Percentiles rank a stretch among this genome's conserved stretches.
Conservation (phyloP, 192 early-diverging fungal genomes). For the Mortierella antarctica region DNA sequence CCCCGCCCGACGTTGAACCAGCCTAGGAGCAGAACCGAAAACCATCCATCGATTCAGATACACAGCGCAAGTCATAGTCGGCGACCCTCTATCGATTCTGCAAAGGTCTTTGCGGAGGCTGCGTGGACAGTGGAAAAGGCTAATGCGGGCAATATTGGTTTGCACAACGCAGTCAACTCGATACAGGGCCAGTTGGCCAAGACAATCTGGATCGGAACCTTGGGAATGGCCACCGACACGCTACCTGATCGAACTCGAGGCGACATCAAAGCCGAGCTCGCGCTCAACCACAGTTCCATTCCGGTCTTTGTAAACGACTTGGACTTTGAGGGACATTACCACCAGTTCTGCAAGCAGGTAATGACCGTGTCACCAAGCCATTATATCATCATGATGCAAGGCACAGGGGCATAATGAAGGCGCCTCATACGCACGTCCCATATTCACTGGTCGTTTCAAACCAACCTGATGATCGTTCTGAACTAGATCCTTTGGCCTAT, state of each 20-base stretch:
- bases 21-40: conserved; percentile 51
- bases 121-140: conserved; percentile 78
- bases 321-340: conserved; percentile 93
- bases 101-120: conserved; percentile 54
- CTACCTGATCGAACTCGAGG: conserved; percentile 69
- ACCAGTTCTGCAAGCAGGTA: conserved; percentile 96
- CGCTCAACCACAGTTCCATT: conserved; percentile 70
- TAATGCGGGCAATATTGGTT: conserved; percentile 91
- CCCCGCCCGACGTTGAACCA: conserved; percentile 34
- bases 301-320: conserved; percentile 85
- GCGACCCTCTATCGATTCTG: conserved; percentile 48
- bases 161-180: conserved; percentile 90
- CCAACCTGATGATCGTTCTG: conserved; percentile 1
- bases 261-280: conserved; percentile 70
- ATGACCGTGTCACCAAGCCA: neutral
- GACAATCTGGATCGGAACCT: conserved; percentile 80
- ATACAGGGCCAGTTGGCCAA: conserved; percentile 65
- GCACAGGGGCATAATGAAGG: neutral
- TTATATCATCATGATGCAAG: neutral
- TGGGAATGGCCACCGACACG: conserved; percentile 80
- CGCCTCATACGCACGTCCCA: neutral
- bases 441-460: neutral
- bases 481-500: conserved; percentile 93
- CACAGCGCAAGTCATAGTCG: conserved; percentile 8
- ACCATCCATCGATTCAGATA: conserved; percentile 15